Evolutionary conservation across 768 basidiomycete genomes (phyloP), one percentile per base, ranked within the genome.

Genomic region (Tephrocybe sp.): DNA sequence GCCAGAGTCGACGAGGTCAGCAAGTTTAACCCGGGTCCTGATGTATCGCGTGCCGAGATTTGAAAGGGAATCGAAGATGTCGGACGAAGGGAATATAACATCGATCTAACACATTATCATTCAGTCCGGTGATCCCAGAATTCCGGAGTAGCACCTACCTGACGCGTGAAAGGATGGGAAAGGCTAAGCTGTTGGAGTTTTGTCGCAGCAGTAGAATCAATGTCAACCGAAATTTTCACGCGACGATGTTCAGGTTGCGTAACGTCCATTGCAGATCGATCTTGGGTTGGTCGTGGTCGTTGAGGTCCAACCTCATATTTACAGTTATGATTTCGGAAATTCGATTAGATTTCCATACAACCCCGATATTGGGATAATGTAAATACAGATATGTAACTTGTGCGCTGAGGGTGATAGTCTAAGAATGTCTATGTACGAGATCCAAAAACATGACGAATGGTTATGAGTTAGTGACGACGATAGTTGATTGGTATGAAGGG

Each of bases 131-230:
- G 19, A 6, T 16, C 38, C 25, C 9, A 21, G 13, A 41, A 38
- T 28, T 12, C 25, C 22, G 26, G 34, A 27, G 21, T 37, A 22
- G 21, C 28, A 44, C 43, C 39, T 65, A 72, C 82, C 73, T 81
- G 81, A 40, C 75, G 74, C 13, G 74, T 71, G 58, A 82, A 83
- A 0, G 80, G 78, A 65, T 72, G 78, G n/a, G 65, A 69, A 11
- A 60, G 56, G 15, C 69, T 68, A 5, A 78, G 52, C 38, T 65
- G 57, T 4, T 64, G 56, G 13, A 78, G 48, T 40, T 68, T 71
- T 5, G 63, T 35, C 5, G 36, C 22, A 11, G 37, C 34, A 7
- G 58, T 52, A 6, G 66, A 55, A 6, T 58, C 42, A 19, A 34
- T 40, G 27, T 57, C 47, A 18, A 55, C 52, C 4, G 47, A 47